These are phyloP conservation scores for Gossypium rotundifolium DNA, from an alignment of 345 rosid genomes.

Conservation along the genomic window DNA sequence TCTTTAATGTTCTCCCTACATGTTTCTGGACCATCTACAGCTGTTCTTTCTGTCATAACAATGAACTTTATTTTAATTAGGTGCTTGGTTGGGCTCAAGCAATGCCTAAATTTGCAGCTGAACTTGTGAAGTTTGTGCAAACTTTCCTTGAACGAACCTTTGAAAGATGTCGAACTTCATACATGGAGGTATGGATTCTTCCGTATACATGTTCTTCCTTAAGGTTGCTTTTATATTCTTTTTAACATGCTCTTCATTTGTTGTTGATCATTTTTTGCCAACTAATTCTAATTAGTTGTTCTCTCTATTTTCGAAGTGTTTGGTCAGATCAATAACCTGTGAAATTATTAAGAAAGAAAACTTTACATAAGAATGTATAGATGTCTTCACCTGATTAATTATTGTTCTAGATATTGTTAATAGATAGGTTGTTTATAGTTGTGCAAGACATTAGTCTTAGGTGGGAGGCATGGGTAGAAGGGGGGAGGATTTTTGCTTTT, in stretches of 20 bases:
- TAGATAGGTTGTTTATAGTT: not conserved
- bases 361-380: not conserved
- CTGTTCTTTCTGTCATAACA: not conserved
- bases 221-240: not conserved
- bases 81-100: slow-evolving; percentile 99
- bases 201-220: slow-evolving; percentile 14
- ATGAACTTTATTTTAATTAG: slow-evolving; percentile 29
- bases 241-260: not conserved
- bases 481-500: not conserved
- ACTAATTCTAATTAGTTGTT: slow-evolving; percentile 8
- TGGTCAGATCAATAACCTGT: not conserved
- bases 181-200: slow-evolving; percentile 68
- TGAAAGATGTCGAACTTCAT: slow-evolving; percentile 96
- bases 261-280: not conserved
- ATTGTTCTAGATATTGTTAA: not conserved
- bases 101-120: slow-evolving; percentile 95
- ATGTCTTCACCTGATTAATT: not conserved
- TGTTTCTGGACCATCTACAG: slow-evolving; percentile 7
- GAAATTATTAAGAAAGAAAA: not conserved
- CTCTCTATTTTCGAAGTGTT: not conserved
- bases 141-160: slow-evolving; percentile 94
- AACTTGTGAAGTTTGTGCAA: slow-evolving; percentile 88
- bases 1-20: not conserved
- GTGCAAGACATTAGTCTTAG: not conserved
- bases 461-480: not conserved